These are phyloP conservation scores for Zymoseptoria brevis DNA, from an alignment of 2,329 filamentous ascomycete species.

Conservation along the genomic window DNA sequence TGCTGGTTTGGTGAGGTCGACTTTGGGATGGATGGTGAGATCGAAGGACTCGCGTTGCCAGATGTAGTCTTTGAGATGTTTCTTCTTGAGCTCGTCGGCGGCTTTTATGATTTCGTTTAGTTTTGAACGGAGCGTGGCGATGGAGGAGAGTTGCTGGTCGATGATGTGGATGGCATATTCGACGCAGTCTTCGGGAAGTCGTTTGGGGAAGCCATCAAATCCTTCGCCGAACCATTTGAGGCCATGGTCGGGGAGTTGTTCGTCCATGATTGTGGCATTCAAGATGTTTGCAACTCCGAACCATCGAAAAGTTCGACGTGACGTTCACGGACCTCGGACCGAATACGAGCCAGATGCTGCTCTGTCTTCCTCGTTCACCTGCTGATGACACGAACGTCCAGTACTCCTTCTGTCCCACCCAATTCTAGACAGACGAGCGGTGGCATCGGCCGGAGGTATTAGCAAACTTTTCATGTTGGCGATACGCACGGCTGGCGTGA, in stretches of 20 bases:
- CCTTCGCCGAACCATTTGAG: conserved; percentile 59
- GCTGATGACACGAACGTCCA: background rate
- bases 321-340: background rate
- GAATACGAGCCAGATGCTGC: background rate
- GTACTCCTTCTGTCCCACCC: background rate
- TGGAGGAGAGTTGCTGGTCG: conserved; percentile 42
- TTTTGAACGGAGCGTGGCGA: conserved; percentile 50
- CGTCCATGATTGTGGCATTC: conserved; percentile 10
- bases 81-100: conserved; percentile 54
- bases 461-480: background rate
- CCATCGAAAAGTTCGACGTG: background rate
- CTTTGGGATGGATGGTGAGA: conserved; percentile 52
- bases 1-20: conserved; percentile 9
- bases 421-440: background rate
- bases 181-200: conserved; percentile 72
- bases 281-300: background rate
- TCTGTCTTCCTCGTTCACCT: too few relatives aligned
- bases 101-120: conserved; percentile 67
- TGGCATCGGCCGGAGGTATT: background rate
- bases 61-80: conserved; percentile 74
- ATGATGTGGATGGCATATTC: conserved; percentile 76
- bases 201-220: conserved; percentile 57
- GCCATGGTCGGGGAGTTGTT: conserved; percentile 42
- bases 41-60: conserved; percentile 84
- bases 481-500: background rate